phyloP scores from a whole-genome alignment of 139 green algal species.

The Coelastrella sp. region DNA sequence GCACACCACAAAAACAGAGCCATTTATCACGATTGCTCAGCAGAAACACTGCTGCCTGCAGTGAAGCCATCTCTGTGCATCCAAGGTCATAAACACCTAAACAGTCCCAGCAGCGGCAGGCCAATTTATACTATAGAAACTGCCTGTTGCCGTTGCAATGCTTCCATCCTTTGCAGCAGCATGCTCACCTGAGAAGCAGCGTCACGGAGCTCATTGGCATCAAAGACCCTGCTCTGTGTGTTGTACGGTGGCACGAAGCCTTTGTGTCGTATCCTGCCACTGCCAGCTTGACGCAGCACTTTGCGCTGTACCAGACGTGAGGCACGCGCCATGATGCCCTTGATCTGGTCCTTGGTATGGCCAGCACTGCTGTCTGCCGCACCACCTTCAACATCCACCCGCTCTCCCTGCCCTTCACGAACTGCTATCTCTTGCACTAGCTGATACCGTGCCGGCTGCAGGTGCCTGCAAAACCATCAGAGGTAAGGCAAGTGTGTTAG shows the following conservation, averaged over 20 bases:
- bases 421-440: slow-evolving; percentile 68
- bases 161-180: not conserved
- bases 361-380: not conserved
- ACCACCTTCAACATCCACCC: not conserved
- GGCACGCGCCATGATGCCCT: slow-evolving; percentile 37
- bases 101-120: not conserved
- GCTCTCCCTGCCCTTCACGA: slow-evolving; percentile 19
- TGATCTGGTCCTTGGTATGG: not conserved
- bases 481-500: not conserved
- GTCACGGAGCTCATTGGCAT: slow-evolving; percentile 39
- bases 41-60: no score
- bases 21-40: not conserved
- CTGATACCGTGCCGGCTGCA: slow-evolving; percentile 59
- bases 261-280: not conserved
- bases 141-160: not conserved
- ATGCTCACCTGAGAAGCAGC: slow-evolving; percentile 10
- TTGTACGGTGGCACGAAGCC: slow-evolving; percentile 71
- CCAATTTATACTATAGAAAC: not conserved
- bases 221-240: slow-evolving; percentile 47
- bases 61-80: no score
- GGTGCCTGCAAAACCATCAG: slow-evolving; percentile 49
- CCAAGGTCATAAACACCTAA: no score
- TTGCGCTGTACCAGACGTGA: slow-evolving; percentile 45
- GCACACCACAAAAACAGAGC: not conserved
- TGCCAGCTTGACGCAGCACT: slow-evolving; percentile 8